Evolutionary conservation across 139 green algal species (phyloP).

Genomic region (Micractinium sp.): DNA sequence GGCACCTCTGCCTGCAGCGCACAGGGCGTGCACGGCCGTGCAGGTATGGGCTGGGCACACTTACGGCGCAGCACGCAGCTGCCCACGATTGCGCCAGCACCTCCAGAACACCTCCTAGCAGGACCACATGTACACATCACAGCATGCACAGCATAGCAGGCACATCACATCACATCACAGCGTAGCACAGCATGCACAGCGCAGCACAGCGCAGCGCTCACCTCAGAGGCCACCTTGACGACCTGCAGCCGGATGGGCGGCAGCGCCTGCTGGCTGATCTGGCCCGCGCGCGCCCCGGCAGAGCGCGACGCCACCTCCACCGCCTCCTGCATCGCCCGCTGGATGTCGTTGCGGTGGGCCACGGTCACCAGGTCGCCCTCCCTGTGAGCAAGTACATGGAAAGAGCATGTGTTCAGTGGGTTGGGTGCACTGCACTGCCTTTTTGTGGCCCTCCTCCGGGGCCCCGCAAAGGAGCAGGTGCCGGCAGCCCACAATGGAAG

Average conservation of each 20-base stretch:
- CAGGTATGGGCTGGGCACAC: too few species aligned
- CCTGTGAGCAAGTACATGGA: slow-evolving; percentile 60
- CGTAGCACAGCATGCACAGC: background rate
- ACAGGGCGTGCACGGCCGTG: too few species aligned
- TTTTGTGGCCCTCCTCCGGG: background rate
- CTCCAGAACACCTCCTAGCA: background rate
- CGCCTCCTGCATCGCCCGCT: slow-evolving; percentile 52
- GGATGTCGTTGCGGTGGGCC: slow-evolving; percentile 61
- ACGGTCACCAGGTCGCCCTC: slow-evolving; percentile 84
- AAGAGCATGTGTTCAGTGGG: background rate
- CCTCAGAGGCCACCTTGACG: slow-evolving; percentile 48
- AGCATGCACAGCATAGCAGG: background rate
- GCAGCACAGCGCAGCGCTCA: background rate
- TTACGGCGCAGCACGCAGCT: too few species aligned
- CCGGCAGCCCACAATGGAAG: too few species aligned
- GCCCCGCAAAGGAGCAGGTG: too few species aligned
- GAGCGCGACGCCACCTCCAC: slow-evolving; percentile 38
- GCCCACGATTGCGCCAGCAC: too few species aligned
- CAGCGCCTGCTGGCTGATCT: slow-evolving; percentile 26
- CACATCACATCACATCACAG: slow-evolving; percentile 1
- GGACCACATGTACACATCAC: background rate
- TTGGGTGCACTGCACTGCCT: background rate
- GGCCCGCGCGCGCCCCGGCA: slow-evolving; percentile 3
- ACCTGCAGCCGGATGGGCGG: slow-evolving; percentile 46
- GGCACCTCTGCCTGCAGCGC: too few species aligned